These are phyloP conservation scores for Fraxinus latifolia DNA, from an alignment of 305 asterid species.

Conservation along the genomic window DNA sequence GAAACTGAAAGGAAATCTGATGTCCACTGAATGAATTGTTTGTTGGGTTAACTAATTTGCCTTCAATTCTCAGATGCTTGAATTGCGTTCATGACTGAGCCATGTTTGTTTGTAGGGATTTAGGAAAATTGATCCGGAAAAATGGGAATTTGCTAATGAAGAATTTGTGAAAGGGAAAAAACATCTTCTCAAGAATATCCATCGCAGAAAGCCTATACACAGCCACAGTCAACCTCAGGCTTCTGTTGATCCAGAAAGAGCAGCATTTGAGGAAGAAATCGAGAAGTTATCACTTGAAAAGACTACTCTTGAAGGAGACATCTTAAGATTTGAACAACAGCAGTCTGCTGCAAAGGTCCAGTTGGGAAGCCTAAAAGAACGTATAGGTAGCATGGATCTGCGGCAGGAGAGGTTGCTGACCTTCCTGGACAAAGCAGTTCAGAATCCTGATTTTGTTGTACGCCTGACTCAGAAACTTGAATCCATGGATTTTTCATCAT, in stretches of 20 bases:
- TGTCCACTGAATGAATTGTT: not conserved
- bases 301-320: slow-evolving; percentile 51
- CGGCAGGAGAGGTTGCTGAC: slow-evolving; percentile 64
- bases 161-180: slow-evolving; percentile 84
- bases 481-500: slow-evolving; percentile 74
- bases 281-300: slow-evolving; percentile 76
- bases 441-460: slow-evolving; percentile 64
- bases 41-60: not conserved
- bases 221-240: slow-evolving; percentile 92
- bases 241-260: slow-evolving; percentile 72
- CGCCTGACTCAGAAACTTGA: slow-evolving; percentile 71
- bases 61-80: not conserved
- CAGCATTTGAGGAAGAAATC: slow-evolving; percentile 82
- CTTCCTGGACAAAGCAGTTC: slow-evolving; percentile 57
- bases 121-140: slow-evolving; percentile 91
- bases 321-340: slow-evolving; percentile 52
- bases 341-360: slow-evolving; percentile 59
- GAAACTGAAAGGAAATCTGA: not conserved
- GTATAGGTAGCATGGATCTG: slow-evolving; percentile 56
- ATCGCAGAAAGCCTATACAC: slow-evolving; percentile 92
- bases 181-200: slow-evolving; percentile 82
- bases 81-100: not conserved
- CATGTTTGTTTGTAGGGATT: slow-evolving; percentile 57
- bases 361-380: slow-evolving; percentile 55
- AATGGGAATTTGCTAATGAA: slow-evolving; percentile 91